Percentiles rank a stretch among this genome's conserved stretches.
Evolutionary conservation across 768 basidiomycete genomes (phyloP).

Genomic region (Suillus luteus): DNA sequence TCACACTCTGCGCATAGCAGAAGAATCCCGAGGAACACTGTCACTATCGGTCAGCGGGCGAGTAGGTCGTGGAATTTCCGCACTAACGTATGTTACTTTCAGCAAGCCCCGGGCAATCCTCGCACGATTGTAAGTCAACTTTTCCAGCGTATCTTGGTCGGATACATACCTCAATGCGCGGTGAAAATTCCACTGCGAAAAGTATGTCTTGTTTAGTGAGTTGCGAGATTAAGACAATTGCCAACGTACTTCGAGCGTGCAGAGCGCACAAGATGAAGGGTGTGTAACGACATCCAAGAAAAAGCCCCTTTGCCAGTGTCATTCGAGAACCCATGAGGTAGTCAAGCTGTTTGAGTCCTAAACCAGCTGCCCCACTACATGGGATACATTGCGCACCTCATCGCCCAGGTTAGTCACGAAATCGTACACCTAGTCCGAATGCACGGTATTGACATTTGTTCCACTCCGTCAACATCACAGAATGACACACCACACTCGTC

Average conservation of each 20-base stretch:
- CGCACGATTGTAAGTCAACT: background rate
- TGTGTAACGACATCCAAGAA: slow-evolving; percentile 5
- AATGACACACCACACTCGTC: background rate
- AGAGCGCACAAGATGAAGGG: background rate
- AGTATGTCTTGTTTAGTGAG: background rate
- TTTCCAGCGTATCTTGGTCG: background rate
- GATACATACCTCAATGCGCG: background rate
- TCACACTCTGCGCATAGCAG: background rate
- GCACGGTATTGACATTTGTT: background rate
- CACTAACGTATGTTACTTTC: background rate
- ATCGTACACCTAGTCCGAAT: background rate
- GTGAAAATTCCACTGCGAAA: background rate
- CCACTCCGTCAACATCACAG: background rate
- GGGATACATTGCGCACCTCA: background rate
- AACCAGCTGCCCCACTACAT: too few relatives aligned
- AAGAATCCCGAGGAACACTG: background rate
- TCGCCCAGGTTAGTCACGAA: background rate
- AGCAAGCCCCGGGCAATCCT: background rate
- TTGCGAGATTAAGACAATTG: background rate
- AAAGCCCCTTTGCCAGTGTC: background rate
- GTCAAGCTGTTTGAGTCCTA: background rate
- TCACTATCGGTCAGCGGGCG: background rate
- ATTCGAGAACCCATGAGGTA: background rate
- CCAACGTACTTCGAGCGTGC: background rate
- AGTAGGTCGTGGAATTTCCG: background rate